Base-by-base conservation (phyloP, 106 monocot species). In the Acanthochlamys bracteata region DNA sequence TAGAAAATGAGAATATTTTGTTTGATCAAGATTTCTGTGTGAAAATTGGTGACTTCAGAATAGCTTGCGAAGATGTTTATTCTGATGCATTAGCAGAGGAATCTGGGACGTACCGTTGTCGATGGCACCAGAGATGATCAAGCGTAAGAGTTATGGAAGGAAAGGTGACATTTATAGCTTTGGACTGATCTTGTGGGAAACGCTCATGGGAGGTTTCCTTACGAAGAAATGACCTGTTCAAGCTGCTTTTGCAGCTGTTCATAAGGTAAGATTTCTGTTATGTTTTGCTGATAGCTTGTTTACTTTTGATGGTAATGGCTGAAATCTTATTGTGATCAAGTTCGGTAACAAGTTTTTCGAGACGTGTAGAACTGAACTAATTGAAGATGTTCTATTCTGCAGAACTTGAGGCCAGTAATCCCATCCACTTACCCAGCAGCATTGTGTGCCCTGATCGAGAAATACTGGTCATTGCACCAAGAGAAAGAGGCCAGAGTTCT, bases 101-200 rank as follows among this genome's bases (percentile, higher is more conserved):
- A 39, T 59, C 79, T 15, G 86, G 86, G 39, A 87, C 86, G 10
- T 87, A 71, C 45, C 73, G 80, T 17, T 89, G 81, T n/a, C n/a
- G 88, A 84, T 78, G 80, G 84, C 88, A 17, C 88, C 88, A 21
- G 84, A 89, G 75, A 89, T 89, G 88, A 89, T 84, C 60, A 84
- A 79, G 56, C 73, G 73, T 51, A 83, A 84, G 64, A 75, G 62
- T 41, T 89, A 84, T 68, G 78, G 81, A 57, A 62, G 65, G 54
- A 89, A 89, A 67, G 88, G 75, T 25, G 88, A 89, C 72, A 80
- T 89, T 1, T 84, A 84, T 41, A 84, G 88, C 60, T 89, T 89
- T 58, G 88, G 88, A 21, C 45, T 84, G n/a, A 24, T 89, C 19
- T 43, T 89, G 10, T 89, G 81, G 80, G 88, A 89, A 70, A 84